Evolutionary conservation across 176 grass and related monocot species (phyloP), one percentile per base, ranked within the genome.

Genomic region (Ensete glaucum): DNA sequence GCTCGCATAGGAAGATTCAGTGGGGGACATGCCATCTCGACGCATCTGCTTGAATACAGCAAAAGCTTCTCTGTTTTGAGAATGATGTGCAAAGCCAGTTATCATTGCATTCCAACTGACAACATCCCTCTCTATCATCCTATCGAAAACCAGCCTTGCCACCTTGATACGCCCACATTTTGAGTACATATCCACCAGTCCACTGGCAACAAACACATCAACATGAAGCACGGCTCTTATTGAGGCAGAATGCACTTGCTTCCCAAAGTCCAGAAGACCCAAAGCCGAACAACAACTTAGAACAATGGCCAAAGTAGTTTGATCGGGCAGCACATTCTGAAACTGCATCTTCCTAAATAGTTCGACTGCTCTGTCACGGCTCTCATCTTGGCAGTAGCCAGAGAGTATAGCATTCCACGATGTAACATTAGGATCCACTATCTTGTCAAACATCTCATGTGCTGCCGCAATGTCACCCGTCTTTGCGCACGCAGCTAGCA

Each of bases 71-170:
- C 80, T 80, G 71, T 86, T 86, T 59, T 88, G 81, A 81, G 77
- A 89, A 82, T 85, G 87, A 62, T 90, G 76, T 84, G 85, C 71
- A 64, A 92, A 77, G 65, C 87, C 87, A 54, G 85, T 85, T 67
- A 96, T 88, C 83, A 96, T 96, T 23, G 92, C 85, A 87, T 96
- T 92, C 92, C 92, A 96, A 73, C 85, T 85, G 34, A 96, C 87
- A 20, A 92, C 81, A 29, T 92, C 92, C 78, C 89, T 90, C 76
- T 89, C 81, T 1, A 53, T 74, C 85, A 92, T 92, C 78, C 59
- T 80, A 63, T 74, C 76, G 69, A 96, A 96, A 72, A 96, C 76
- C 21, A 29, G 82, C 79, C 69, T 87, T 57, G 89, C 85, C 54
- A 76, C 53, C 34, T 77, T 59, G 73, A 96, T 75, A 64, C 78